Conservation (phyloP, 1,284 basidiomycete genomes). For the Golubevia sp. region DNA sequence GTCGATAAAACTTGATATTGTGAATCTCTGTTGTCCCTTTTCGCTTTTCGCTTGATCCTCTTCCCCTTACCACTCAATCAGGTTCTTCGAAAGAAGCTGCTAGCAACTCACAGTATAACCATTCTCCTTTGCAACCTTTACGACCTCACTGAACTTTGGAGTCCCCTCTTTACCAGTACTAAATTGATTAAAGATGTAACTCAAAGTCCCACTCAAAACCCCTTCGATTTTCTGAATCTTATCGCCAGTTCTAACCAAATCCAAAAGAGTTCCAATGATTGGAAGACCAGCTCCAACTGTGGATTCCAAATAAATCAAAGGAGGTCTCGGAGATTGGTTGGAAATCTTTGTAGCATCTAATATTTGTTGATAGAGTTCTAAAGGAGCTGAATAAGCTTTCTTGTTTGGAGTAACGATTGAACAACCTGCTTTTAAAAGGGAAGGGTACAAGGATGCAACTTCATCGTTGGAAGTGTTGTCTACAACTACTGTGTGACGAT, state of each 20-base stretch:
- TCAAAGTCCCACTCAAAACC: constrained; percentile 92
- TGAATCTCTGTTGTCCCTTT: too few relatives aligned
- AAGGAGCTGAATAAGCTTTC: constrained; percentile 85
- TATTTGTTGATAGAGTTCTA: constrained; percentile 75
- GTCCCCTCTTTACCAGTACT: constrained; percentile 62
- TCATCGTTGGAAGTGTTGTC: constrained; percentile 90
- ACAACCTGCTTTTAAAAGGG: constrained; percentile 77
- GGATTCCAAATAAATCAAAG: constrained; percentile 82
- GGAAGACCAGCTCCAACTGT: constrained; percentile 96
- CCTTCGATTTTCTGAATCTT: constrained; percentile 70
- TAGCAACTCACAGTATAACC: constrained; percentile 73
- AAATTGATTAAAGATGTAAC: constrained; percentile 99
- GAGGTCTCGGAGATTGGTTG: constrained; percentile 66
- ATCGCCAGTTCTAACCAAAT: constrained; percentile 89
- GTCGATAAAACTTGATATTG: too few relatives aligned
- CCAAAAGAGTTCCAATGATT: constrained; percentile 86
- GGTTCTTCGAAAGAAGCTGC: neutral
- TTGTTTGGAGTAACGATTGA: constrained; percentile 97
- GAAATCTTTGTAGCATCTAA: constrained; percentile 64
- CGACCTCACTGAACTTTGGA: constrained; percentile 80
- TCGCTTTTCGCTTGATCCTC: too few relatives aligned
- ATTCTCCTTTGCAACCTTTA: constrained; percentile 83
- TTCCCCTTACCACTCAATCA: too few relatives aligned
- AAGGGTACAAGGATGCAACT: constrained; percentile 82
- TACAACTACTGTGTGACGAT: constrained; percentile 72